Evolutionary conservation across 768 basidiomycete genomes (phyloP).

Genomic region (Lactifluus subvellereus): DNA sequence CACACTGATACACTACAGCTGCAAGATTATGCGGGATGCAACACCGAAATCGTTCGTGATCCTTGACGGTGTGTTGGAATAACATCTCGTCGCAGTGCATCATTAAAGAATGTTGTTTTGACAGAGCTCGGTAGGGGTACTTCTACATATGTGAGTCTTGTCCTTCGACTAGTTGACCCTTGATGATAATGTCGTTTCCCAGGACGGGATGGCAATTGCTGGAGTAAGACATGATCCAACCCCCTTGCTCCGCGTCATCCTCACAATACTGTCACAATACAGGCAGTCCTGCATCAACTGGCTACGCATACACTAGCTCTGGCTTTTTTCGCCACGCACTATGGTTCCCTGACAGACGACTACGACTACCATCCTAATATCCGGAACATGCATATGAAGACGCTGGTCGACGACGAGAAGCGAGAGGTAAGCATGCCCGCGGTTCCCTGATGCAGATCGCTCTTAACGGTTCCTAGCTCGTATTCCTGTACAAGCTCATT

Average conservation of each 20-base stretch:
- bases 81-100: background rate
- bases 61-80: slow-evolving; percentile 67
- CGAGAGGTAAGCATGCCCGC: slow-evolving; percentile 52
- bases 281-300: slow-evolving; percentile 91
- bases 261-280: background rate
- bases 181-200: slow-evolving; percentile 20
- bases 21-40: slow-evolving; percentile 89
- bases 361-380: slow-evolving; percentile 90
- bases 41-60: slow-evolving; percentile 94
- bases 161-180: background rate
- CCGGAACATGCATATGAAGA: slow-evolving; percentile 93
- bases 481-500: slow-evolving; percentile 93
- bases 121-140: slow-evolving; percentile 95
- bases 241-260: background rate
- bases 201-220: slow-evolving; percentile 99
- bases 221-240: slow-evolving; percentile 44
- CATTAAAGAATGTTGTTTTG: background rate
- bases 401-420: slow-evolving; percentile 87
- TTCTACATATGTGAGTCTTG: slow-evolving; percentile 70
- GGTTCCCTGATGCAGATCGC: background rate
- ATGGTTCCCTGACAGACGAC: slow-evolving; percentile 92
- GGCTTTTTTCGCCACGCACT: slow-evolving; percentile 97
- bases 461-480: slow-evolving; percentile 47
- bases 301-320: slow-evolving; percentile 89
- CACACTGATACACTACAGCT: slow-evolving; percentile 40